Evolutionary conservation across 2,329 filamentous ascomycete genomes (phyloP), one percentile per base, ranked within the genome.

Genomic region (Colletotrichum karsti): DNA sequence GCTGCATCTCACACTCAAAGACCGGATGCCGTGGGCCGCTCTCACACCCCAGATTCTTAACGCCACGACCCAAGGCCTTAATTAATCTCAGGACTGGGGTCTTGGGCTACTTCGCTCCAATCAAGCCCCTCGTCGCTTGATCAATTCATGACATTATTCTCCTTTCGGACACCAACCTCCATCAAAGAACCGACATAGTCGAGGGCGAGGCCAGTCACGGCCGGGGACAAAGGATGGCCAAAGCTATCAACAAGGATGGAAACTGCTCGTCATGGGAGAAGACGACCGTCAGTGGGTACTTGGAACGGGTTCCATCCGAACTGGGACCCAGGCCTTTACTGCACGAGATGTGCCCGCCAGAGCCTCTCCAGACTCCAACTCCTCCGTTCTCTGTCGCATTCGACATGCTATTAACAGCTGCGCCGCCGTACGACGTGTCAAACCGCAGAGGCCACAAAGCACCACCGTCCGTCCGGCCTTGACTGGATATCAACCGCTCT

Each of bases 41-140:
- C 28, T 41, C 39, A 50, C 66, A 55, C 61, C 66, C 66, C 66
- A 61, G 55, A 66, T 44, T 56, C 66, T 66, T 56, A 61, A 67
- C 50, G 33, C 62, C 54, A 69, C 66, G 20, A 39, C 63, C 48
- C 48, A 59, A 60, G 61, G 54, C 62, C 55, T 60, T 50, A 55
- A 69, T 55, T 56, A 48, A 55, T 35, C 62, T 66, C 55, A 18
- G 62, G 30, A 9, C 41, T 18, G 63, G 62, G 66, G 39, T 33
- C 61, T 37, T 48, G 13, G 48, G 24, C 41, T 48, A n/a, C 15
- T 50, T 55, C 18, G 46, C 53, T 53, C 60, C 64, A 67, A 48
- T 65, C 65, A 54, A 39, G 4, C 37, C 54, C 53, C 30, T 18
- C n/a, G 35, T 13, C 33, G 20, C 22, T 37, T 39, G 46, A 20